phyloP scores from a whole-genome alignment of 106 monocot species.

The Dendrobium huoshanense region DNA sequence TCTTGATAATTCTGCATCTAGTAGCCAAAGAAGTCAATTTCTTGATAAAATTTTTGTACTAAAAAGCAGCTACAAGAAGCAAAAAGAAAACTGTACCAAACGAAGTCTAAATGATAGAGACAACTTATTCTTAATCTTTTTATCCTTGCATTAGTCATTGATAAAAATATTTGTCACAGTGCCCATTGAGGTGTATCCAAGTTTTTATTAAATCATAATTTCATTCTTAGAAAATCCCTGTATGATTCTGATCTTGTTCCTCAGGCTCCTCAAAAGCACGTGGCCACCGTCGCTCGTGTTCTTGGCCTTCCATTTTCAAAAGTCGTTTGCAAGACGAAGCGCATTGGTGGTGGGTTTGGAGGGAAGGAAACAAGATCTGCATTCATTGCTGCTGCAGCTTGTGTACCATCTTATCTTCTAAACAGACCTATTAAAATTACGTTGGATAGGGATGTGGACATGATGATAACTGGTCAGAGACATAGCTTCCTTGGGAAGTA shows the following conservation, averaged over 20 bases:
- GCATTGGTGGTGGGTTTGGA: constrained; percentile 99
- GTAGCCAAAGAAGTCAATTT: background rate
- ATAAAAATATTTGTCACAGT: background rate
- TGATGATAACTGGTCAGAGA: constrained; percentile 89
- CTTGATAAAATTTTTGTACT: no score
- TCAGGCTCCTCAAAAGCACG: constrained; percentile 76
- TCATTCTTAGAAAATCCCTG: background rate
- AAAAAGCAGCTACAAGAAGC: no score
- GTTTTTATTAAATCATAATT: constrained; percentile 4
- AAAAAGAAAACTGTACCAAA: no score
- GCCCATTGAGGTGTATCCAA: background rate
- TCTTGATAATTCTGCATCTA: background rate
- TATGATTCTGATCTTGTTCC: constrained; percentile 5
- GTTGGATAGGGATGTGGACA: constrained; percentile 88
- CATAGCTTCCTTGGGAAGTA: constrained; percentile 93
- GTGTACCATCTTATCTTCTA: constrained; percentile 73
- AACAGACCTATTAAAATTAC: constrained; percentile 76
- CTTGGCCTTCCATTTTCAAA: constrained; percentile 88
- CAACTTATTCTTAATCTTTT: background rate
- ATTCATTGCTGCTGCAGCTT: constrained; percentile 84
- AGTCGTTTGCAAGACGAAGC: constrained; percentile 95
- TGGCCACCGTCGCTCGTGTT: constrained; percentile 61
- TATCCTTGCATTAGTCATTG: background rate
- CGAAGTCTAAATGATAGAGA: background rate
- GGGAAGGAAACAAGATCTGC: constrained; percentile 95